Evolutionary conservation across 805 yeast species (phyloP), one percentile per base, ranked within the genome.

Genomic region (Kuraishia borneana): DNA sequence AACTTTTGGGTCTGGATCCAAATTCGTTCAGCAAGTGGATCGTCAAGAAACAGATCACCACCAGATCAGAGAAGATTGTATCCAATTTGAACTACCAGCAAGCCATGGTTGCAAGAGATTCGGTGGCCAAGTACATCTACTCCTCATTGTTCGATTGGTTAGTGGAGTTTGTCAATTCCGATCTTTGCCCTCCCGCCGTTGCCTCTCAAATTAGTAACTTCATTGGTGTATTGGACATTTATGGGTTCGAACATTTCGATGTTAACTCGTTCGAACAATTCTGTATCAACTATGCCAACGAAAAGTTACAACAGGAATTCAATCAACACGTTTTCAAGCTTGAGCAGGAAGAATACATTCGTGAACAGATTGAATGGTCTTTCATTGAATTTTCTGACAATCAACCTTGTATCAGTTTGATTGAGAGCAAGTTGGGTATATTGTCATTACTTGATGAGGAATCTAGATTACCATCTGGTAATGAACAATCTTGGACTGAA

Each of bases 221-320:
- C 48, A 89, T 89, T 49, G 98, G 98, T 56, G 97, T 89, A 21
- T 69, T 89, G 47, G 98, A 89, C 78, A 89, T 89, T 47, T 89
- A 89, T 52, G 98, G 98, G 18, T 89, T 89, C 56, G 98, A 89
- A 59, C 96, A 89, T 59, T 89, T 89, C 54, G 88, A 84, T 45
- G 77, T 73, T 48, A 89, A 89, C 60, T 87, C 96, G 6, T 89
- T 89, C 51, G 98, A 89, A 60, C 98, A 89, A 58, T 89, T 89
- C 59, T 89, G 98, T 64, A 88, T 88, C 60, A 88, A 88, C 56
- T 88, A 88, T 56, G 96, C 96, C 30, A 88, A 88, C 59, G 98
- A 89, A 63, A 89, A 89, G 60, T 69, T 89, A 47, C 97, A 89
- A 60, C 97, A 89, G 59, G 96, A 89, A 56, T 89, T 89, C 60